A percentile compares a stretch with the other conserved stretches of the same genome.
phyloP scores from a whole-genome alignment of 805 yeast species.

The Phaffomyces antillensis region DNA sequence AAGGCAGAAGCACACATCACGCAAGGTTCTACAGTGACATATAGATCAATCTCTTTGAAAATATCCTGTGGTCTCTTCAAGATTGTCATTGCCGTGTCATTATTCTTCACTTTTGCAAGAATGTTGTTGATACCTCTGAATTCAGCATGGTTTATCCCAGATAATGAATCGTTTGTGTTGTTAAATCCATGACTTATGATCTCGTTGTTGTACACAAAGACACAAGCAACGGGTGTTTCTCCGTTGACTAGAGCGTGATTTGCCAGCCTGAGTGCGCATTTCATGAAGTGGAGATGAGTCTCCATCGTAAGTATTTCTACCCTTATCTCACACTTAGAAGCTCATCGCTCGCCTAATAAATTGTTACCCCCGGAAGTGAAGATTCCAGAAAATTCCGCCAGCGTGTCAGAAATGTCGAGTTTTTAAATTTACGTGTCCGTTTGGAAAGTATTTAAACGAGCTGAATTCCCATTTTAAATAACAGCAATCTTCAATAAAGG shows the following conservation, averaged over 20 bases:
- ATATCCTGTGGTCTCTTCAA: conserved; percentile 25
- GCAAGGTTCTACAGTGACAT: conserved; percentile 97
- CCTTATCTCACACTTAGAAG: no score
- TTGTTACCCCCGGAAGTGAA: no score
- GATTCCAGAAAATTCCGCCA: neutral
- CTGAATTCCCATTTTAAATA: neutral
- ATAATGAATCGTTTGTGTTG: conserved; percentile 74
- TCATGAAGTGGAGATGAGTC: conserved; percentile 36
- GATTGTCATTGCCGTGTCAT: conserved; percentile 9
- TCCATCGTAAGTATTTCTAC: no score
- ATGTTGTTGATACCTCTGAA: conserved; percentile 67
- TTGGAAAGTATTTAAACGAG: neutral
- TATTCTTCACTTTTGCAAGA: conserved; percentile 25
- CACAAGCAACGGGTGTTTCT: conserved; percentile 84
- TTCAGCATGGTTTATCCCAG: conserved; percentile 93
- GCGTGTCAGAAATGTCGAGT: neutral
- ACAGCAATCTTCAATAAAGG: neutral
- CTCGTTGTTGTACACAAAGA: conserved; percentile 47
- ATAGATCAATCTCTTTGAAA: conserved; percentile 56
- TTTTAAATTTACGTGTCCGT: neutral
- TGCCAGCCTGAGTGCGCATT: conserved; percentile 48
- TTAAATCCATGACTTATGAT: conserved; percentile 76
- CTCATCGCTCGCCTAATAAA: neutral
- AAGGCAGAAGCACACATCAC: conserved; percentile 95
- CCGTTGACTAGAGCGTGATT: conserved; percentile 53